A percentile compares a stretch with the other conserved stretches of the same genome.
Evolutionary conservation across 495 filamentous ascomycete species (phyloP).

Genomic region (Staphylotrichum longicolle): DNA sequence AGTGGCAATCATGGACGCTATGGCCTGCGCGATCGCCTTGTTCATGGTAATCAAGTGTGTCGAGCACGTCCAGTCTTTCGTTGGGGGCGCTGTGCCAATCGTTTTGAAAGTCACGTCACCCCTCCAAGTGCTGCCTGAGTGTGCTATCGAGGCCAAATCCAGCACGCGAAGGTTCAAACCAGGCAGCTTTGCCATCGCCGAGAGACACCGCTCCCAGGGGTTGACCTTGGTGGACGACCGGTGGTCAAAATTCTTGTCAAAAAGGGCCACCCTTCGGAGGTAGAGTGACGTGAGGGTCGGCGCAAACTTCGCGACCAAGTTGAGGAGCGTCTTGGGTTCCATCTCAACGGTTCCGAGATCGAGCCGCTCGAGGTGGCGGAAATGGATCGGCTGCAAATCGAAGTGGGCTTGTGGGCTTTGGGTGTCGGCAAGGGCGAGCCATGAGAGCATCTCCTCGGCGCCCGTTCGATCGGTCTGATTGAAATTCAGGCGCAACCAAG

Average conservation of each 20-base stretch:
- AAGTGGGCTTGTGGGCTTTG: neutral
- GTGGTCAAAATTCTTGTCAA: neutral
- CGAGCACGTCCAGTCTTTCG: slow-evolving; percentile 5
- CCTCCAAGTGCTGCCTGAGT: neutral
- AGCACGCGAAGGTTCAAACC: slow-evolving; percentile 16
- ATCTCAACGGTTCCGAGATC: slow-evolving; percentile 39
- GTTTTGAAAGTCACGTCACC: neutral
- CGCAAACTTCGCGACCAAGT: slow-evolving; percentile 37
- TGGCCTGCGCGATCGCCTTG: slow-evolving; percentile 8
- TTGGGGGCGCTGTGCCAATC: neutral
- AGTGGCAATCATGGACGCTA: neutral
- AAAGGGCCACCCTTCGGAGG: slow-evolving; percentile 34
- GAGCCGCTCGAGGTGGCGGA: slow-evolving; percentile 36
- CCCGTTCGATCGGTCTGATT: neutral
- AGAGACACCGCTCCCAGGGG: slow-evolving; percentile 28
- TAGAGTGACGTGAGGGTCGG: slow-evolving; percentile 36
- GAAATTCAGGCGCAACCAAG: slow-evolving; percentile 43
- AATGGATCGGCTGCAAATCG: slow-evolving; percentile 2
- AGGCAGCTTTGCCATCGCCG: slow-evolving; percentile 17
- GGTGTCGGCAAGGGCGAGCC: slow-evolving; percentile 13
- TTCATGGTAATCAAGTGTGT: slow-evolving; percentile 2
- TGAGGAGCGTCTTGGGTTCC: slow-evolving; percentile 23
- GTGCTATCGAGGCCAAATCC: neutral
- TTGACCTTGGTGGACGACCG: slow-evolving; percentile 14
- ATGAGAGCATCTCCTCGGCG: slow-evolving; percentile 2